phyloP scores from a whole-genome alignment of 495 filamentous ascomycete species.

The Aspergillus cristatus region DNA sequence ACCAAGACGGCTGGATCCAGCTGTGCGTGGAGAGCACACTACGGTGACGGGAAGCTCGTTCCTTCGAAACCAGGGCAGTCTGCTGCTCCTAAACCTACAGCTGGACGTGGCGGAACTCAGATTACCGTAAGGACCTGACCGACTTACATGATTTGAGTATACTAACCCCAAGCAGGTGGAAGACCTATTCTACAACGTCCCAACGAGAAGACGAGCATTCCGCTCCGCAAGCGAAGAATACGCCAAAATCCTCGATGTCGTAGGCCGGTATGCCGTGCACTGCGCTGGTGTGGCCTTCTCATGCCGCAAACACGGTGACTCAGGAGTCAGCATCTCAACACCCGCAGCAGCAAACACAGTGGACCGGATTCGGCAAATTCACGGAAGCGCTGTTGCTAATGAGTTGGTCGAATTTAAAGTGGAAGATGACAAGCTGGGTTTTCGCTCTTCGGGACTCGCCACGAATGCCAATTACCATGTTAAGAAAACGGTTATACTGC shows the following conservation, averaged over 20 bases:
- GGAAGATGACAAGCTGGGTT: conserved; percentile 69
- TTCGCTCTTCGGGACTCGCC: conserved; percentile 69
- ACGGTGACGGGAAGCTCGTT: conserved; percentile 72
- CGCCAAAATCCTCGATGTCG: conserved; percentile 92
- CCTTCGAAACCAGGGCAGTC: conserved; percentile 88
- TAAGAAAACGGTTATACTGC: conserved; percentile 77
- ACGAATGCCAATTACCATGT: conserved; percentile 96
- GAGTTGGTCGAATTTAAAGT: conserved; percentile 73
- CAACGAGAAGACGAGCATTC: conserved; percentile 80
- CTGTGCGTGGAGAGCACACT: conserved; percentile 84
- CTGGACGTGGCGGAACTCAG: conserved; percentile 90
- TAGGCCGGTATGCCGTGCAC: conserved; percentile 93
- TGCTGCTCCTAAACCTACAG: conserved; percentile 78
- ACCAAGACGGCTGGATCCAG: conserved; percentile 85
- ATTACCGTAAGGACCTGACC: conserved; percentile 56
- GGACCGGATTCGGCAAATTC: conserved; percentile 84
- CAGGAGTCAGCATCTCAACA: conserved; percentile 70
- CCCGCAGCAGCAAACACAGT: conserved; percentile 57
- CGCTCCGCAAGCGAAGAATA: conserved; percentile 91
- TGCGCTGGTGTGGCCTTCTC: conserved; percentile 85
- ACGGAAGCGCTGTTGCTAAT: conserved; percentile 78
- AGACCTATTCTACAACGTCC: conserved; percentile 95
- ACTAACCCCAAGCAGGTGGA: conserved; percentile 52
- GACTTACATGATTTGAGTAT: conserved; percentile 1
- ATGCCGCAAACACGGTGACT: conserved; percentile 92